Percentiles rank a stretch among this genome's conserved stretches.
Conservation (phyloP, 306 rosid species). For the Lathyrus tuberosus region DNA sequence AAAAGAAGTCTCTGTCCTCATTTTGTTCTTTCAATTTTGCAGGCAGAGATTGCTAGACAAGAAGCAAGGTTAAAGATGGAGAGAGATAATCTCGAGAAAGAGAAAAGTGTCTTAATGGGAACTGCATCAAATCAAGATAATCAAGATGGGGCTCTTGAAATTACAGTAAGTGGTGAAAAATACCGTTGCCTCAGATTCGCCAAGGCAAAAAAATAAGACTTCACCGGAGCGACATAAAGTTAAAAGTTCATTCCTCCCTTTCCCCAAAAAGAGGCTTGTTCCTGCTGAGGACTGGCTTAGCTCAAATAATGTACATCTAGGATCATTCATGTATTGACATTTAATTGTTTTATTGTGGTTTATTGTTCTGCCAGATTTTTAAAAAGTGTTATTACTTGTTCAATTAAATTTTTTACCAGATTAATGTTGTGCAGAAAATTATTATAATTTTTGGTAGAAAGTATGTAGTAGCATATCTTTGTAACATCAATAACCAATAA, state of each 20-base stretch:
- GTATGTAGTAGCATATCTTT: neutral
- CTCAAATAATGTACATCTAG: slow-evolving; percentile 29
- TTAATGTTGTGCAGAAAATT: neutral
- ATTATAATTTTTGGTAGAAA: neutral
- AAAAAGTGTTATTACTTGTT: slow-evolving; percentile 16
- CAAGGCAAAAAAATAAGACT: slow-evolving; percentile 87
- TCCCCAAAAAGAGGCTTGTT: neutral
- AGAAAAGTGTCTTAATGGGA: slow-evolving; percentile 95
- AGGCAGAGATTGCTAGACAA: slow-evolving; percentile 93
- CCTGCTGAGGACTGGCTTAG: slow-evolving; percentile 3
- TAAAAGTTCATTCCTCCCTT: slow-evolving; percentile 9
- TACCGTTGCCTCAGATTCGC: slow-evolving; percentile 93
- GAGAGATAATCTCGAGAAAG: slow-evolving; percentile 94
- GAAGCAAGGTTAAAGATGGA: slow-evolving; percentile 96
- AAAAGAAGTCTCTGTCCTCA: slow-evolving; percentile 1
- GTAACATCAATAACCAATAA: slow-evolving; percentile 3
- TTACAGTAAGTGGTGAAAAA: slow-evolving; percentile 97
- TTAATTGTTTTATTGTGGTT: slow-evolving; percentile 25
- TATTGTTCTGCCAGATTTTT: slow-evolving; percentile 11
- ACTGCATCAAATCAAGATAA: slow-evolving; percentile 96
- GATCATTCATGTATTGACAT: slow-evolving; percentile 10
- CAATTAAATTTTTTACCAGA: slow-evolving; percentile 3
- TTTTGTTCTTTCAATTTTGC: slow-evolving; percentile 20
- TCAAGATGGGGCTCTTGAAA: slow-evolving; percentile 96
- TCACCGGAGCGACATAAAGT: neutral